Evolutionary conservation across 2,329 filamentous ascomycete genomes (phyloP), one percentile per base, ranked within the genome.

Genomic region (Ophiostoma angusticollis): DNA sequence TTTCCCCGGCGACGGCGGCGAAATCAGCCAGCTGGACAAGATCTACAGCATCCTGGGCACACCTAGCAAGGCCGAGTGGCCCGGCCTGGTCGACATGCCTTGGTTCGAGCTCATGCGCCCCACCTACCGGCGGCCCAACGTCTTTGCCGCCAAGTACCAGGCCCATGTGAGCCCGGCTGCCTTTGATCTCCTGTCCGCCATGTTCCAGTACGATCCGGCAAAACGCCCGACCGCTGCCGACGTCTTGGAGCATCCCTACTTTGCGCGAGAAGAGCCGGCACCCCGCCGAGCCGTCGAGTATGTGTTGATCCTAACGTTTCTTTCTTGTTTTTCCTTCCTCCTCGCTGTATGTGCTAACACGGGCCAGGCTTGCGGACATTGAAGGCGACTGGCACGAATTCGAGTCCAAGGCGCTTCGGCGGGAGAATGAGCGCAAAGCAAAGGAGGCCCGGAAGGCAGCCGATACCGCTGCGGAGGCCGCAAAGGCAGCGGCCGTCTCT

Each of bases 381-480:
- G 76, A 91, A 50, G 91, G 91, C 17, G 91, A 98, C 52, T 98
- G 91, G 91, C 91, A 98, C 55, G 91, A 98, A 56, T 94, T 96
- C 52, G 91, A 98, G 62, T 93, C 85, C 40, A 98, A 98, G 62
- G 87, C 86, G 13, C 68, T 94, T 19, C 72, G 91, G 23, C 91
- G 91, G 50, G 87, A 95, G 58, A 89, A 86, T 50, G 84, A 91
- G 57, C 74, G 74, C 39, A 68, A 66, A 44, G 70, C 74, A 21
- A 63, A 67, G 41, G 70, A 74, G 39, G 68, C 67, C 7, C 61
- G 63, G 4, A 64, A 62, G 6, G 59, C 58, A 29, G 60, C 8
- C 11, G 24, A 62, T 1, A 59, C 58, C 16, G 67, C 63, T 48
- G 63, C 64, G n/a, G n/a, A n/a, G 6, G 59, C 58, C 30, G 60